Conservation (phyloP, 2,329 filamentous ascomycete genomes). For the Harringtonia lauricola region DNA sequence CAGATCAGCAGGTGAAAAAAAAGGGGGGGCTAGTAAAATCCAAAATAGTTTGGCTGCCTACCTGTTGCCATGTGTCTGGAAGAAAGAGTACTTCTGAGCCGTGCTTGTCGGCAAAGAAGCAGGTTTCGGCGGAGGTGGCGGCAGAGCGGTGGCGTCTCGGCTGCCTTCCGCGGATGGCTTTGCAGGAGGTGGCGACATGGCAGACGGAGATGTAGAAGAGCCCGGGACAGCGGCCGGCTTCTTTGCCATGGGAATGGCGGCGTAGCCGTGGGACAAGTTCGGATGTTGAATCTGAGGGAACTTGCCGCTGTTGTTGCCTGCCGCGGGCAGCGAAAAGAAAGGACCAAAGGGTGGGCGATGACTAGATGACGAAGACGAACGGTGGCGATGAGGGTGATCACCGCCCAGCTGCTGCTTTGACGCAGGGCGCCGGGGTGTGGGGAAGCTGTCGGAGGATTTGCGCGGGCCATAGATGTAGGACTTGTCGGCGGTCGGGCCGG, state of each 20-base stretch:
- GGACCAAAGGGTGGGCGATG: slow-evolving; percentile 16
- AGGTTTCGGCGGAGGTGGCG: not conserved
- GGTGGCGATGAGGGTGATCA: slow-evolving; percentile 7
- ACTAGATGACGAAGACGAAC: slow-evolving; percentile 14
- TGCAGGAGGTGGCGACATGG: not conserved
- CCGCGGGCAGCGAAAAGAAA: slow-evolving; percentile 10
- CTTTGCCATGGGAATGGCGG: slow-evolving; percentile 5
- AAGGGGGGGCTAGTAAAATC: not conserved
- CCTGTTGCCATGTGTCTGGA: slow-evolving; percentile 36
- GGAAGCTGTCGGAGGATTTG: slow-evolving; percentile 19
- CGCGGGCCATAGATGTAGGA: slow-evolving; percentile 44
- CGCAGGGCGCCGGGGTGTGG: slow-evolving; percentile 7
- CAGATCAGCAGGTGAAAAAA: not conserved
- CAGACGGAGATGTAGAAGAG: slow-evolving; percentile 2
- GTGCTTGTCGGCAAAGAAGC: slow-evolving; percentile 6
- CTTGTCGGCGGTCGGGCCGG: slow-evolving; percentile 27
- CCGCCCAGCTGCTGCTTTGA: slow-evolving; percentile 4
- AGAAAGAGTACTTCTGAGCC: slow-evolving; percentile 43
- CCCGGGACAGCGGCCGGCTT: not conserved
- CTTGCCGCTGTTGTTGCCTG: slow-evolving; percentile 4
- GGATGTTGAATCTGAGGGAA: slow-evolving; percentile 14
- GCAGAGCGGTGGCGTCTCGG: not conserved
- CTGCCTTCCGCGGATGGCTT: not conserved
- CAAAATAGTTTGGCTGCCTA: slow-evolving; percentile 37
- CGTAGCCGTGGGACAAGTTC: slow-evolving; percentile 12